These are phyloP conservation scores for Cladobotryum protrusum DNA, from an alignment of 2,329 filamentous ascomycete species.

Conservation along the genomic window DNA sequence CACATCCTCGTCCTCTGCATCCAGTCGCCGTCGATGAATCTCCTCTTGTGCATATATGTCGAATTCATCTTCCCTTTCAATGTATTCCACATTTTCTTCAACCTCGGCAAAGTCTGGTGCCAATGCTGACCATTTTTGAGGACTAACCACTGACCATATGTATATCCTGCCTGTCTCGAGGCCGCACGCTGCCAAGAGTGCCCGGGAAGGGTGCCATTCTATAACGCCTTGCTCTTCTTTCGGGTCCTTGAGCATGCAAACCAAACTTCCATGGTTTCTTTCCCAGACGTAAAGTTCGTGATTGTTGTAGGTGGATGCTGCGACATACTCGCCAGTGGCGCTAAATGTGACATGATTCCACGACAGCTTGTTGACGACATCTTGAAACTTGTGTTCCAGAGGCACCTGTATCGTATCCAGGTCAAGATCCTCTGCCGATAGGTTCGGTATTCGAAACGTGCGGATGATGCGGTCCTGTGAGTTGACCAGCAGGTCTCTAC, in stretches of 20 bases:
- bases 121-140: constrained; percentile 94
- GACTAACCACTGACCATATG: constrained; percentile 91
- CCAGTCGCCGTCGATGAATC: constrained; percentile 81
- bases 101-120: constrained; percentile 96
- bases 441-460: constrained; percentile 82
- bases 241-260: constrained; percentile 93
- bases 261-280: constrained; percentile 82
- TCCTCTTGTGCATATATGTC: constrained; percentile 96
- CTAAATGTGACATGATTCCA: constrained; percentile 99
- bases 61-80: constrained; percentile 94
- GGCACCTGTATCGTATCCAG: constrained; percentile 82
- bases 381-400: constrained; percentile 96
- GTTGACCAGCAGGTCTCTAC: constrained; percentile 84
- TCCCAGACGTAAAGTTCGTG: constrained; percentile 99
- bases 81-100: constrained; percentile 96
- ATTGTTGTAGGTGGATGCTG: constrained; percentile 95
- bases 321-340: constrained; percentile 89
- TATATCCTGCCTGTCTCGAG: constrained; percentile 90
- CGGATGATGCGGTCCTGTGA: constrained; percentile 92
- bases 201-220: constrained; percentile 90
- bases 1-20: constrained; percentile 88
- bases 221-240: constrained; percentile 95
- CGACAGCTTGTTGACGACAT: constrained; percentile 87
- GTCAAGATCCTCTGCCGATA: constrained; percentile 62
- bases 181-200: constrained; percentile 84